Conservation (phyloP, 2,329 filamentous ascomycete species). For the Tricladium varicosporioides region DNA sequence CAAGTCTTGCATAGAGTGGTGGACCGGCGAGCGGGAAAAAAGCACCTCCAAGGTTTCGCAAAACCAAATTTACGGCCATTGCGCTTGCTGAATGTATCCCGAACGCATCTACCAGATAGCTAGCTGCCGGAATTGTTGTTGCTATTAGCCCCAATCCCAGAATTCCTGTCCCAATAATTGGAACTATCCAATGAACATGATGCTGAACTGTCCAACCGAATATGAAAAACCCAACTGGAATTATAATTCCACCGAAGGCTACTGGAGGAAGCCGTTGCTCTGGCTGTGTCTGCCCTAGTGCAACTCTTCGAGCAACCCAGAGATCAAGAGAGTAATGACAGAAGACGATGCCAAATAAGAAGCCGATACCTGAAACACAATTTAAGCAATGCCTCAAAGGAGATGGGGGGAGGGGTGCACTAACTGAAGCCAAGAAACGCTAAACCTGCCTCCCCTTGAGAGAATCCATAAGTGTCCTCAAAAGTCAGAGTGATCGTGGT, state of each 20-base stretch:
- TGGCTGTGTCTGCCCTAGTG: background rate
- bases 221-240: conserved; percentile 40
- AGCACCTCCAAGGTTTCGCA: conserved; percentile 45
- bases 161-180: conserved; percentile 38
- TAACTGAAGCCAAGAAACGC: too few relatives aligned
- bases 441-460: too few relatives aligned
- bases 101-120: conserved; percentile 46
- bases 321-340: too few relatives aligned
- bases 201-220: conserved; percentile 45
- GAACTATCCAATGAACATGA: conserved; percentile 41
- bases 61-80: conserved; percentile 38
- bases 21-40: conserved; percentile 50
- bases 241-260: background rate
- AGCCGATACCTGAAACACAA: too few relatives aligned
- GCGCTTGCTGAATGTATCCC: conserved; percentile 39
- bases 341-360: too few relatives aligned
- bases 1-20: conserved; percentile 41
- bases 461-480: too few relatives aligned
- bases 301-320: too few relatives aligned
- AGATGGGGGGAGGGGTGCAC: too few relatives aligned
- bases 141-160: conserved; percentile 45
- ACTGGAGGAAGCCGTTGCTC: background rate
- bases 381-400: too few relatives aligned
- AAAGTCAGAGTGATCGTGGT: too few relatives aligned
- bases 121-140: conserved; percentile 41